phyloP scores from a whole-genome alignment of 495 filamentous ascomycete genomes.

The Bombardia bombarda region DNA sequence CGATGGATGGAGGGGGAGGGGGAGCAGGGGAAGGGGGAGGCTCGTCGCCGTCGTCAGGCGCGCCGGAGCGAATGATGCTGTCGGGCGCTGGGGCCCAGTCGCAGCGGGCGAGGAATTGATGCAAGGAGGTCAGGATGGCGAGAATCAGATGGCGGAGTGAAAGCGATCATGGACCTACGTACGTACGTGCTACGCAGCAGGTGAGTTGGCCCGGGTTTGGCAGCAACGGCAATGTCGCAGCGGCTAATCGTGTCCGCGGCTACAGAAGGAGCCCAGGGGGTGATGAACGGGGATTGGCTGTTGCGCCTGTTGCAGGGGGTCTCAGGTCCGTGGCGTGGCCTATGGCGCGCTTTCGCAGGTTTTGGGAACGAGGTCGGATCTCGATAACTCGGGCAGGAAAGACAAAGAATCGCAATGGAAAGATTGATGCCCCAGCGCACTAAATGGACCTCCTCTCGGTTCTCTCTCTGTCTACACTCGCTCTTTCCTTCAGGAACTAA shows the following conservation, averaged over 20 bases:
- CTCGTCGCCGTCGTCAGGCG: slow-evolving; percentile 1
- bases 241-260: no score
- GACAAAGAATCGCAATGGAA: no score
- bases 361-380: no score
- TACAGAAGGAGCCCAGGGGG: no score
- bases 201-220: slow-evolving; percentile 2
- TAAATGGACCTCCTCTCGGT: no score
- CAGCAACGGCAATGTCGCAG: slow-evolving; percentile 2
- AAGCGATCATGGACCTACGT: not conserved
- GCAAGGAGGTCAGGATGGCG: not conserved
- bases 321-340: no score
- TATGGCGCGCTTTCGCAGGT: no score
- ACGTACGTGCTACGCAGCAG: no score
- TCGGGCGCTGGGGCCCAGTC: slow-evolving; percentile 5
- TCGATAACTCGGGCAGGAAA: no score
- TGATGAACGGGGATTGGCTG: not conserved
- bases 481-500: no score
- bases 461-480: no score
- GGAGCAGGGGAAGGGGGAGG: not conserved
- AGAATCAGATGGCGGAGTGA: not conserved
- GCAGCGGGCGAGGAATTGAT: not conserved
- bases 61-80: slow-evolving; percentile 1
- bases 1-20: not conserved
- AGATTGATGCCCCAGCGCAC: no score
- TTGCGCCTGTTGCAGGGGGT: not conserved